A percentile compares a stretch with the other conserved stretches of the same genome.
Evolutionary conservation across 1,139 yeast species (phyloP).

Genomic region (Pichiaceae sp.): DNA sequence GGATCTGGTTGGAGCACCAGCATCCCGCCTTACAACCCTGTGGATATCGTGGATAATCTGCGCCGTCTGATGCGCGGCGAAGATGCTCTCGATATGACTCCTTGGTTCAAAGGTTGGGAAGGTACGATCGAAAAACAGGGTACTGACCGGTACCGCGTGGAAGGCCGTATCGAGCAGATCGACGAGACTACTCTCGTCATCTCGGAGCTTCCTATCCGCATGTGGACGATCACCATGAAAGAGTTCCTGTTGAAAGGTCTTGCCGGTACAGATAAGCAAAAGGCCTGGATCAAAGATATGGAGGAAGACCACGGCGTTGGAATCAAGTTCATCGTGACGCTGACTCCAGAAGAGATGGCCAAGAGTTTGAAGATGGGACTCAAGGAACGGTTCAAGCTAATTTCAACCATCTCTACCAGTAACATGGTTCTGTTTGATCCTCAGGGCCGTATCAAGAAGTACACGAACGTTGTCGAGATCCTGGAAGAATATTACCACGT

Average conservation of each 20-base stretch:
- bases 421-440: slow-evolving; percentile 98
- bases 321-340: slow-evolving; percentile 68
- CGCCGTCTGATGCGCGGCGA: slow-evolving; percentile 68
- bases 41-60: slow-evolving; percentile 69
- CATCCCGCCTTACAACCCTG: slow-evolving; percentile 86
- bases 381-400: slow-evolving; percentile 74
- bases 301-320: slow-evolving; percentile 87
- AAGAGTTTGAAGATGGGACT: slow-evolving; percentile 69
- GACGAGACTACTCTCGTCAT: slow-evolving; percentile 80
- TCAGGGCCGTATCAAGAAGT: slow-evolving; percentile 80
- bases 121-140: slow-evolving; percentile 66
- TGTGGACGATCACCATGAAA: slow-evolving; percentile 89
- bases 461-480: slow-evolving; percentile 68
- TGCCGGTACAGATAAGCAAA: slow-evolving; percentile 59
- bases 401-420: slow-evolving; percentile 57
- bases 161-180: slow-evolving; percentile 73
- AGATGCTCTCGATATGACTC: slow-evolving; percentile 64
- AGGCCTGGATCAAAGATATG: slow-evolving; percentile 90
- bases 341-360: slow-evolving; percentile 75
- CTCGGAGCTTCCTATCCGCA: slow-evolving; percentile 85
- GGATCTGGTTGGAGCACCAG: slow-evolving; percentile 99
- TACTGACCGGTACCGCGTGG: slow-evolving; percentile 61
- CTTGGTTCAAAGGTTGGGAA: slow-evolving; percentile 97
- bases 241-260: slow-evolving; percentile 73
- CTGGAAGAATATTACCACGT: slow-evolving; percentile 77